These are phyloP conservation scores for Cladosporium sp. DNA, from an alignment of 2,329 filamentous ascomycete genomes.

Conservation along the genomic window DNA sequence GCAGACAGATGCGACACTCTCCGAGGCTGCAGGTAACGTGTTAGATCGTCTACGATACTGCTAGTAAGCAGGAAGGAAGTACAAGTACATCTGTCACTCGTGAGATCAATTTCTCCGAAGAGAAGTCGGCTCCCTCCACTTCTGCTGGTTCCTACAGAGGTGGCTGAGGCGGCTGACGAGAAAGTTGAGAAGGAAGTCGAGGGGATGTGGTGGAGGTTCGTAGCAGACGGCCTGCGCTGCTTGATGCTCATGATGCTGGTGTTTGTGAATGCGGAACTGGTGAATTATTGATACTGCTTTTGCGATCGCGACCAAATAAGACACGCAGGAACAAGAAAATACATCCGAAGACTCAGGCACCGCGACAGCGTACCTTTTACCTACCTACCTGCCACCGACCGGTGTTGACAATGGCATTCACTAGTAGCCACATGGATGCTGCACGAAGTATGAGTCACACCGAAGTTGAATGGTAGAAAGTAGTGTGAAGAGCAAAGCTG, in stretches of 20 bases:
- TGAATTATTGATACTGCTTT: neutral
- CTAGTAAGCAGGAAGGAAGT: constrained; percentile 18
- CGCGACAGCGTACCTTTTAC: constrained; percentile 16
- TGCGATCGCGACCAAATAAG: neutral
- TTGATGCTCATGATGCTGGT: constrained; percentile 30
- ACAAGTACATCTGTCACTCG: constrained; percentile 40
- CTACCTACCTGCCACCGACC: constrained; percentile 23
- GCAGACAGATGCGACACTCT: constrained; percentile 49
- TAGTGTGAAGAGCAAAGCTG: constrained; percentile 19
- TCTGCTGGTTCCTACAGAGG: constrained; percentile 36
- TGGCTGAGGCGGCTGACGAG: constrained; percentile 36
- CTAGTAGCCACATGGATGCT: constrained; percentile 22
- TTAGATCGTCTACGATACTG: neutral
- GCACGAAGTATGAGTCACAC: constrained; percentile 33
- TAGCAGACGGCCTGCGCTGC: constrained; percentile 28
- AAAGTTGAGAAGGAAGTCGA: constrained; percentile 36
- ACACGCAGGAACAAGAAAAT: constrained; percentile 16
- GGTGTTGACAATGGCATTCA: constrained; percentile 23
- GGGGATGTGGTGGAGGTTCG: constrained; percentile 35
- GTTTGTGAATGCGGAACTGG: neutral
- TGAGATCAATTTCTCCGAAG: constrained; percentile 53
- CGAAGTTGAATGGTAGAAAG: constrained; percentile 24
- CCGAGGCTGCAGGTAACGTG: constrained; percentile 40
- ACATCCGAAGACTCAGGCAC: constrained; percentile 1
- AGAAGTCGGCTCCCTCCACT: constrained; percentile 42